Conservation (phyloP, 1,284 basidiomycete species). For the Hemileia vastatrix region DNA sequence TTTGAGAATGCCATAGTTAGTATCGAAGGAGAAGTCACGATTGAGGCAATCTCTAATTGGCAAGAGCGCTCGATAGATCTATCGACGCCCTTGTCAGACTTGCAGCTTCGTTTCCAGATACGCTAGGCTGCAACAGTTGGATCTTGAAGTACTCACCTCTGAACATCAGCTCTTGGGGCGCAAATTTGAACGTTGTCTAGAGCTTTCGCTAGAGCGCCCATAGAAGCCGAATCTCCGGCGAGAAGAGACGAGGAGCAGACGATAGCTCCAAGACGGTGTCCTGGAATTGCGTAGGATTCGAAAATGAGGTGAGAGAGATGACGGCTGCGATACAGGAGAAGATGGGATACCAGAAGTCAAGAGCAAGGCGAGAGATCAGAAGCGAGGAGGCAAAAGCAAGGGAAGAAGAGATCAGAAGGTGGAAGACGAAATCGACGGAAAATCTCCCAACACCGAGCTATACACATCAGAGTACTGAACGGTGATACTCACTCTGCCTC, state of each 20-base stretch:
- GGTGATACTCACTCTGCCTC: slow-evolving; percentile 23
- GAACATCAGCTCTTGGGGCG: slow-evolving; percentile 29
- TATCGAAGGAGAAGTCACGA: too few relatives aligned
- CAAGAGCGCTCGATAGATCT: slow-evolving; percentile 27
- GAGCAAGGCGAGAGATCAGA: too few relatives aligned
- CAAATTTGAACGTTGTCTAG: slow-evolving; percentile 59
- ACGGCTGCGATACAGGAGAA: too few relatives aligned
- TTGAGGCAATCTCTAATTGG: too few relatives aligned
- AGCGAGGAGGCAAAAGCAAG: too few relatives aligned
- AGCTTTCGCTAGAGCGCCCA: slow-evolving; percentile 58
- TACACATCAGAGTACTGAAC: background rate
- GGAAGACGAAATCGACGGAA: background rate
- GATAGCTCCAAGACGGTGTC: slow-evolving; percentile 68
- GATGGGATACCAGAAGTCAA: too few relatives aligned
- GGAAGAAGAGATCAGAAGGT: too few relatives aligned
- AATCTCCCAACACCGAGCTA: background rate
- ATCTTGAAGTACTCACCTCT: background rate
- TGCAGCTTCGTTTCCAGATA: too few relatives aligned
- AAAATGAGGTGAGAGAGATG: slow-evolving; percentile 46
- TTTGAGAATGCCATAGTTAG: too few relatives aligned
- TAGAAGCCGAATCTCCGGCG: slow-evolving; percentile 44
- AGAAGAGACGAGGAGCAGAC: slow-evolving; percentile 58
- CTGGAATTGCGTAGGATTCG: slow-evolving; percentile 74
- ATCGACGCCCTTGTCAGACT: slow-evolving; percentile 49
- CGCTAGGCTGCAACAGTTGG: background rate